Evolutionary conservation across 1,284 basidiomycete genomes (phyloP).

Genomic region (Moesziomyces sp.): DNA sequence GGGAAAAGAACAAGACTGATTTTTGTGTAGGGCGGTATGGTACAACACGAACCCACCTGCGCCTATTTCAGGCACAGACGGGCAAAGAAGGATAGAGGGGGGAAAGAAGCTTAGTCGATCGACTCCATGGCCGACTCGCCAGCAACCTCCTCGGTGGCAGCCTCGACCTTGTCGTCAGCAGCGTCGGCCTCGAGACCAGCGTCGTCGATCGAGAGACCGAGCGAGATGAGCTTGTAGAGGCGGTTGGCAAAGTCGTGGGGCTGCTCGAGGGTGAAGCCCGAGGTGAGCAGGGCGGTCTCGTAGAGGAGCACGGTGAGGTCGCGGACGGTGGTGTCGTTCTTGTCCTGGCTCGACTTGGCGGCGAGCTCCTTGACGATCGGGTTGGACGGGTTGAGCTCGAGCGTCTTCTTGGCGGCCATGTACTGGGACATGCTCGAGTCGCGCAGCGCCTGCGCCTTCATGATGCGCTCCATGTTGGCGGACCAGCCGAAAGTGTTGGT

Average conservation of each 20-base stretch:
- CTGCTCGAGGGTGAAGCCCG: conserved; percentile 88
- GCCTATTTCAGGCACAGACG: not conserved
- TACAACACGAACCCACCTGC: not conserved
- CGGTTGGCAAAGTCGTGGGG: conserved; percentile 94
- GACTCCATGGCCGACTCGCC: conserved; percentile 67
- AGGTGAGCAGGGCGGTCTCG: conserved; percentile 87
- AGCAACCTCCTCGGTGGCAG: conserved; percentile 54
- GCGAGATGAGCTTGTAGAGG: conserved; percentile 95
- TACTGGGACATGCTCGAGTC: conserved; percentile 99
- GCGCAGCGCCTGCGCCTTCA: conserved; percentile 98
- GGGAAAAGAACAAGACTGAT: not conserved
- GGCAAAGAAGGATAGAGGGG: not conserved
- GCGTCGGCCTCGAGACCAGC: conserved; percentile 40
- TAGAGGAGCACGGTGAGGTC: conserved; percentile 95
- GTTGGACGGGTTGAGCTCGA: conserved; percentile 95
- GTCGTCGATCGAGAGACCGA: conserved; percentile 73
- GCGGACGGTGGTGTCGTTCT: conserved; percentile 92
- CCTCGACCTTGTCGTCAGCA: conserved; percentile 45
- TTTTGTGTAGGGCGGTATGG: not conserved
- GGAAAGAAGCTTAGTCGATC: conserved; percentile 57
- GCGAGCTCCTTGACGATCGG: conserved; percentile 96
- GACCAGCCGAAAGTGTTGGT: conserved; percentile 99
- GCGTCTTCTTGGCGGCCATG: conserved; percentile 94
- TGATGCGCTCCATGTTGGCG: conserved; percentile 99
- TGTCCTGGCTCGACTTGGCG: conserved; percentile 93